Base-by-base conservation (phyloP, 192 early-diverging fungal genomes). In the Endogone sp. region DNA sequence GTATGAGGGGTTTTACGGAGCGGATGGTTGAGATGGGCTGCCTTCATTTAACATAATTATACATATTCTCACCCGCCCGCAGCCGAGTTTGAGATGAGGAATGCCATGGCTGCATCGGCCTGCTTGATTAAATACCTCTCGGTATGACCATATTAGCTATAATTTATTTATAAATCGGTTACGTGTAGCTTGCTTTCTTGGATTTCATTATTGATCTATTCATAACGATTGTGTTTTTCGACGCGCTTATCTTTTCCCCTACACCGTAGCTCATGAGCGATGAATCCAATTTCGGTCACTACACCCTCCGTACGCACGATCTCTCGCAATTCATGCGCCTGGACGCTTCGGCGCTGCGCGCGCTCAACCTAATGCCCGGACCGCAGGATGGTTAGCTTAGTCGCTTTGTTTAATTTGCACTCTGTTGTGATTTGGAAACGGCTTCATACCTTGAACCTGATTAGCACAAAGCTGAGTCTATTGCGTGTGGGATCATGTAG, bases 281-380 rank as follows among this genome's bases (percentile, higher is more conserved):
- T 67, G 90, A 92, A 37, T 82, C 83, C 54, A 95, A 93, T 74
- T 90, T 90, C 81, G 89, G 91, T 55, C 78, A 89, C 63, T 98
- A 93, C 72, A 70, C 74, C 2, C 72, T 98, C 1, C 62, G 71
- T 56, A 82, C 79, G 9, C 89, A 94, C 75, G 91, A 94, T 69
- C 73, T 97, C 70, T 85, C 90, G 4, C 93, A 96, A 75, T 97
- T 88, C 73, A 95, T 97, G 95, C 84, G 86, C 60, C 82, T 98
- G 62, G 97, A 97, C 76, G 90, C 92, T 0, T 88, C 95, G 3
- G 97, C 97, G 0, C 84, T 98, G 3, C 81, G 82, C 24, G 95
- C 95, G 0, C 76, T 98, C 20, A 96, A 96, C 69, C 76, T 98
- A 54, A 88, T 94, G 81, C 93, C 93, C 0, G 80, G 80, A 60